A percentile compares a stretch with the other conserved stretches of the same genome.
Conservation (phyloP, 306 rosid genomes). For the Betula pendula region DNA sequence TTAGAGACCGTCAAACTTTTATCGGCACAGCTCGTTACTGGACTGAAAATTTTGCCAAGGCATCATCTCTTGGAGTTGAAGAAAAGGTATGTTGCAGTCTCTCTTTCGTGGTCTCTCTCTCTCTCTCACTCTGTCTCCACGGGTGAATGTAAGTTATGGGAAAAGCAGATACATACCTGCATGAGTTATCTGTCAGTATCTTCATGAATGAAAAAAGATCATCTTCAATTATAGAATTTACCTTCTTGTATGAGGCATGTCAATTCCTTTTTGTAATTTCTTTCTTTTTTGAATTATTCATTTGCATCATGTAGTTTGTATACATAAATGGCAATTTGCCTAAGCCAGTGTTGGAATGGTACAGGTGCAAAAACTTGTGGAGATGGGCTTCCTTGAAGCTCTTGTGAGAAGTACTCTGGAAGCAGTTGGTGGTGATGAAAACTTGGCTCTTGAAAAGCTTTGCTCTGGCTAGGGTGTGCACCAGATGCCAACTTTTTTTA, state of each 20-base stretch:
- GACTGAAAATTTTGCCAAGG: constrained; percentile 93
- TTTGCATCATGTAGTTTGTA: constrained; percentile 11
- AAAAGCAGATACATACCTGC: background rate
- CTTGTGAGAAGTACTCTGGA: constrained; percentile 80
- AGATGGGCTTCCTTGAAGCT: constrained; percentile 95
- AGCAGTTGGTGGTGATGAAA: constrained; percentile 93
- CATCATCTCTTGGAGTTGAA: constrained; percentile 72
- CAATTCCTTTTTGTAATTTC: background rate
- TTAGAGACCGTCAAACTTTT: constrained; percentile 80
- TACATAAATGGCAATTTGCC: background rate
- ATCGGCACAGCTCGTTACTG: constrained; percentile 91
- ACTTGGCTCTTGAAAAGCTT: constrained; percentile 90
- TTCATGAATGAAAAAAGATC: background rate
- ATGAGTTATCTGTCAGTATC: background rate
- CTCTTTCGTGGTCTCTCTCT: background rate
- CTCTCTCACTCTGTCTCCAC: background rate
- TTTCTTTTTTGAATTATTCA: background rate
- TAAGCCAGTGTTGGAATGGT: constrained; percentile 15
- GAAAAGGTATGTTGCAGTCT: constrained; percentile 61
- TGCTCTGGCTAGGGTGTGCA: constrained; percentile 45
- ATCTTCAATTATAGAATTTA: background rate
- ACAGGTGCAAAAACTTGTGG: constrained; percentile 85
- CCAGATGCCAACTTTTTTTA: background rate
- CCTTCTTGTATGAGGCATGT: background rate
- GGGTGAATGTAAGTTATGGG: background rate